Evolutionary conservation across 2,329 filamentous ascomycete genomes (phyloP), one percentile per base, ranked within the genome.

Genomic region (Aspergillus thermomutatus): DNA sequence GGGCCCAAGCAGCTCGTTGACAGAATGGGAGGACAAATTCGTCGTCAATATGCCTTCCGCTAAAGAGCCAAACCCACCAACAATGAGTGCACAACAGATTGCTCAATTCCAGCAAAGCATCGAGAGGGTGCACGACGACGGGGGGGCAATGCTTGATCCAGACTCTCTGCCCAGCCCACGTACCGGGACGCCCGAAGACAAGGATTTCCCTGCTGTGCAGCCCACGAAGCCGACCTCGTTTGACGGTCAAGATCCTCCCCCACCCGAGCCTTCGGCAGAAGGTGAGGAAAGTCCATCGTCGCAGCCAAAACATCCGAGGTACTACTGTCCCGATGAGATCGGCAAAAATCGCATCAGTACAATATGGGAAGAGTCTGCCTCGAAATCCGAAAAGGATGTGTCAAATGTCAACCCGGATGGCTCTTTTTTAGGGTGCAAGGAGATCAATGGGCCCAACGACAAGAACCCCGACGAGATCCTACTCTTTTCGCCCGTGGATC

Each of bases 31-130:
- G 52, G 75, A 78, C 56, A 68, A 66, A 62, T 77, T 77, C 57
- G 74, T 77, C 47, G 72, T 77, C 34, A 68, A 77, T 50, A 78
- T 77, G 74, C 75, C 75, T 4, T 72, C 73, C 21, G 74, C 75
- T 3, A 74, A 69, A 40, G 74, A 77, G 2, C 74, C 76, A 0
- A 75, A 74, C 46, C 75, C 75, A 3, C 70, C 73, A 4, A 69
- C 64, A 1, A 73, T 77, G 72, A 75, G 71, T 3, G 63, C 66
- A 1, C 66, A 72, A 31, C 72, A 78, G 55, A 76, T 77, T 37
- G 49, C 61, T 2, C 65, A 74, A 17, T 78, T 74, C 46, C 76
- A 77, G 50, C 64, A 68, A 50, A 72, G 67, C 31, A 73, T 75
- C 11, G 71, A 74, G 31, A 63, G 53, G 46, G 65, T 71, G 25